Evolutionary conservation across 345 rosid genomes (phyloP), one percentile per base, ranked within the genome.

Genomic region (Populus simonii): DNA sequence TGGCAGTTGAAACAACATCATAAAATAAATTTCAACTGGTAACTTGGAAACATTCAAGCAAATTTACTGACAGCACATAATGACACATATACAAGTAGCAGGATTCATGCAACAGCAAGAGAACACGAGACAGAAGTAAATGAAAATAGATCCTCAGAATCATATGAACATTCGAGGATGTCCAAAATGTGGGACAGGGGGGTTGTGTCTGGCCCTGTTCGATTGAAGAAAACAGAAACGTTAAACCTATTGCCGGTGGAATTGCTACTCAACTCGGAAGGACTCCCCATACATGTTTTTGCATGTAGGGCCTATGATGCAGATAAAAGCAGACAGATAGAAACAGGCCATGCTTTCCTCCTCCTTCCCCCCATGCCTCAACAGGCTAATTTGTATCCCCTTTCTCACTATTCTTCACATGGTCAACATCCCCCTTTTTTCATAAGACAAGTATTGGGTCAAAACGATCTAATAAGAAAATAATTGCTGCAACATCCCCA

Each of bases 311-410:
- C 79, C 78, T 63, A 16, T 27, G 69, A 63, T 62, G 79, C 73
- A 71, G 39, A 65, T 9, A 77, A 76, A 73, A 80, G 85, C 81
- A 76, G 87, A 79, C 86, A 85, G n/a, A 49, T 63, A 76, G 55
- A 76, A 84, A 76, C 84, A 80, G 47, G 79, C 79, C 90, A 82
- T 75, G 70, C 79, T 68, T 72, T 39, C 20, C 62, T 41, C 75
- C 45, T 23, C 66, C 43, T 72, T 70, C 67, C 80, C 70, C 85
- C 70, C 82, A 76, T 82, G 87, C 79, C 72, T 74, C 55, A 31
- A 57, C 73, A 62, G 69, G 76, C 77, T 82, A 67, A 83, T 68
- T 76, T 84, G 74, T 67, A 47, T 45, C 78, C 71, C 35, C 55
- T 51, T 31, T 62, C 80, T 72, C 63, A 18, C 11, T 63, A 33